These are phyloP conservation scores for Hevea brasiliensis DNA, from an alignment of 345 rosid species.

Conservation along the genomic window DNA sequence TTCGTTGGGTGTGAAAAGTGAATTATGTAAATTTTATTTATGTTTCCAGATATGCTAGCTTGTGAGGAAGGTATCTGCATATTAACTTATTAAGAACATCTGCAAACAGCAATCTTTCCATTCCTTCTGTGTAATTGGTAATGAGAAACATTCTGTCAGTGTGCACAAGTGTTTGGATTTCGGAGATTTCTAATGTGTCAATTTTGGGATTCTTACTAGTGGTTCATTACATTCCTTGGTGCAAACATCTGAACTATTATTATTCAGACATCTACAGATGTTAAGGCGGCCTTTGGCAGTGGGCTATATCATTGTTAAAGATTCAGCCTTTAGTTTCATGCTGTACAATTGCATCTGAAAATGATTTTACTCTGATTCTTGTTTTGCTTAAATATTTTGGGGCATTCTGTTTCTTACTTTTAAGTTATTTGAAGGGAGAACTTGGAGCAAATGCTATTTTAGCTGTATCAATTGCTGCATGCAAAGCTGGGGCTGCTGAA, in stretches of 20 bases:
- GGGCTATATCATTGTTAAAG: background rate
- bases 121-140: background rate
- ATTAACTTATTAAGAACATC: background rate
- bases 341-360: background rate
- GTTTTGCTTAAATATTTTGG: background rate
- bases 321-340: background rate
- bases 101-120: background rate
- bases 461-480: constrained; percentile 97
- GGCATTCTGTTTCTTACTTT: constrained; percentile 8
- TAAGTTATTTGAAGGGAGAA: constrained; percentile 52
- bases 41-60: background rate
- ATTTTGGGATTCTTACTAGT: background rate
- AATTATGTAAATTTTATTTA: background rate
- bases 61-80: background rate
- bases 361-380: background rate
- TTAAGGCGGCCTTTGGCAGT: background rate
- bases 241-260: background rate
- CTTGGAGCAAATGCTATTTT: constrained; percentile 92
- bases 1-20: too few species aligned
- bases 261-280: background rate
- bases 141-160: background rate
- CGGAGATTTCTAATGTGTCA: too few species aligned
- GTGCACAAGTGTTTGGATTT: background rate
- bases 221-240: background rate
- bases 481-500: constrained; percentile 99